These are phyloP conservation scores for Sphaerulina populicola DNA, from an alignment of 2,329 filamentous ascomycete genomes.

Conservation along the genomic window DNA sequence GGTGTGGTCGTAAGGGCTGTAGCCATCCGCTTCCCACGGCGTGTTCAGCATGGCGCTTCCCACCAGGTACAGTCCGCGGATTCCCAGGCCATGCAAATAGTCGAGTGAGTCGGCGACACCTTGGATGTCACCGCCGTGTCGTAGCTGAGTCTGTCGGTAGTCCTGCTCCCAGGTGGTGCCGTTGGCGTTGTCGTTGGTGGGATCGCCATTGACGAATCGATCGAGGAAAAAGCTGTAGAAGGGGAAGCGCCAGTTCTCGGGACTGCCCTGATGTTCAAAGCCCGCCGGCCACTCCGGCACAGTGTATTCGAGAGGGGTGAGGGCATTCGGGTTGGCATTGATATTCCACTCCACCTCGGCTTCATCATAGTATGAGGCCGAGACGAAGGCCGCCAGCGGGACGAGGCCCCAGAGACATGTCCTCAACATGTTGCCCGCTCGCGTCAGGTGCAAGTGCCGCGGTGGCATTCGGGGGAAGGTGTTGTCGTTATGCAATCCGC, in stretches of 20 bases:
- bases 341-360: constrained; percentile 50
- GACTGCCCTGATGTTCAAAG: constrained; percentile 46
- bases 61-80: constrained; percentile 54
- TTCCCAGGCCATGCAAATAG: constrained; percentile 57
- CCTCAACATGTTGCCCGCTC: constrained; percentile 20
- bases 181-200: constrained; percentile 56
- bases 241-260: constrained; percentile 56
- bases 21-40: constrained; percentile 56
- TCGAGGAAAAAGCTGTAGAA: constrained; percentile 59
- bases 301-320: constrained; percentile 50
- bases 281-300: constrained; percentile 37
- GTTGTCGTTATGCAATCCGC: constrained; percentile 15
- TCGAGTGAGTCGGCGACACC: constrained; percentile 54
- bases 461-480: constrained; percentile 13
- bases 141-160: constrained; percentile 52
- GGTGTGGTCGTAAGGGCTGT: constrained; percentile 51
- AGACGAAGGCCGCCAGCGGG: constrained; percentile 17
- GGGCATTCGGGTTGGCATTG: constrained; percentile 52
- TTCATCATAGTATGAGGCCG: constrained; percentile 41
- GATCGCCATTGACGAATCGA: constrained; percentile 57
- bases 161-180: constrained; percentile 55
- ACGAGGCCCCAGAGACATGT: constrained; percentile 21
- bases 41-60: constrained; percentile 57
- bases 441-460: constrained; percentile 14
- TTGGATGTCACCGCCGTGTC: constrained; percentile 53